phyloP scores from a whole-genome alignment of 192 early-diverging fungal species.

The Dissophora globulifera region DNA sequence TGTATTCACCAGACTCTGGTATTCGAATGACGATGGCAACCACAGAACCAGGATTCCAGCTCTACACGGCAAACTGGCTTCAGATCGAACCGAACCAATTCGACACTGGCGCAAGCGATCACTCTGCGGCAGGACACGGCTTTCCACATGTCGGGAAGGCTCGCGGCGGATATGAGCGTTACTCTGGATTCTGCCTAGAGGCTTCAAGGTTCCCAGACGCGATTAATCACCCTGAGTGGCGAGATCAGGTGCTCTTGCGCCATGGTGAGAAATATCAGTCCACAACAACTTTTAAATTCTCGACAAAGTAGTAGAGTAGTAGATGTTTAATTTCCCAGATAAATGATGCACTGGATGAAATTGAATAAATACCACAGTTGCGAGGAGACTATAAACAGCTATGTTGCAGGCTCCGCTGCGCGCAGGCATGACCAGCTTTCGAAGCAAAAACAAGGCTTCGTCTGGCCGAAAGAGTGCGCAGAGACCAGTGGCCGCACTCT shows the following conservation, averaged over 20 bases:
- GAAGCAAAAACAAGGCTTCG: too few species aligned
- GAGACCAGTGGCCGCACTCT: too few species aligned
- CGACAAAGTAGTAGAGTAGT: slow-evolving; percentile 6
- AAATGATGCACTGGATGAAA: too few species aligned
- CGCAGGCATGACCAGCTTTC: too few species aligned
- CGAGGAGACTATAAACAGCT: too few species aligned
- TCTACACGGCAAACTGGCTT: slow-evolving; percentile 88
- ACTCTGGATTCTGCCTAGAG: slow-evolving; percentile 79
- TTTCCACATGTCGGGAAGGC: slow-evolving; percentile 35
- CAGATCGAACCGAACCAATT: slow-evolving; percentile 45
- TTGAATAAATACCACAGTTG: too few species aligned
- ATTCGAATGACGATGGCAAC: slow-evolving; percentile 72
- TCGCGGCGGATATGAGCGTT: slow-evolving; percentile 32
- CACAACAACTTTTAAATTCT: slow-evolving; percentile 61
- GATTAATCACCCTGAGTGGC: slow-evolving; percentile 66
- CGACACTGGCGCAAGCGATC: slow-evolving; percentile 27
- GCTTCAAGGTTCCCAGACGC: slow-evolving; percentile 70
- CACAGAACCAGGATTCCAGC: slow-evolving; percentile 78
- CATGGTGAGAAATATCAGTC: slow-evolving; percentile 61
- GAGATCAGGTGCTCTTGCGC: slow-evolving; percentile 62
- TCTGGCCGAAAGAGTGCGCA: too few species aligned
- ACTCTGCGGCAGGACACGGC: slow-evolving; percentile 28
- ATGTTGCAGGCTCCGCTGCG: too few species aligned
- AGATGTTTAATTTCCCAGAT: neutral
- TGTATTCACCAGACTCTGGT: slow-evolving; percentile 67